phyloP scores from a whole-genome alignment of 2,329 filamentous ascomycete species.

The Neodidymelliopsis sp. region DNA sequence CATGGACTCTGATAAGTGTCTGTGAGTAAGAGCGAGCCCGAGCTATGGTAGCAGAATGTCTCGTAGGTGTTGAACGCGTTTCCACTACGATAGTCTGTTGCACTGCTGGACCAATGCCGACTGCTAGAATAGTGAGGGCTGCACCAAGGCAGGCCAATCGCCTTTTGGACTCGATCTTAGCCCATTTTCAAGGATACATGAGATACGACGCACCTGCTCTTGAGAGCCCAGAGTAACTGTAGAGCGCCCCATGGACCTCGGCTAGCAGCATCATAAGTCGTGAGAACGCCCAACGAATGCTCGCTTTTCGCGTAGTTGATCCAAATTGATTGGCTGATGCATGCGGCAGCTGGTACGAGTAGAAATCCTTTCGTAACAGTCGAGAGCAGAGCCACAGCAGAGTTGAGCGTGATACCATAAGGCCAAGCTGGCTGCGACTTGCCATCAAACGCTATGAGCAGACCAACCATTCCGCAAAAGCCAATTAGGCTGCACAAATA shows the following conservation, averaged over 20 bases:
- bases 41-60: neutral
- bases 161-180: neutral
- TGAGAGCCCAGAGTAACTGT: neutral
- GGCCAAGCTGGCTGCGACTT: conserved; percentile 2
- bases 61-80: neutral
- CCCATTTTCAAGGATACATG: neutral
- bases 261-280: neutral
- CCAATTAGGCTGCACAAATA: neutral
- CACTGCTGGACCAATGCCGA: neutral
- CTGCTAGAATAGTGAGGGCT: neutral
- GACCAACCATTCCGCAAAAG: neutral
- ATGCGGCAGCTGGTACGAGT: neutral
- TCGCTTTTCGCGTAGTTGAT: neutral
- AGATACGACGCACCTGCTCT: neutral
- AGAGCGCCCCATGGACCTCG: neutral
- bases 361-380: neutral
- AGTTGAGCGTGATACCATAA: conserved; percentile 2
- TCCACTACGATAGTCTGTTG: neutral
- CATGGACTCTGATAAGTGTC: no score
- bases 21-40: neutral
- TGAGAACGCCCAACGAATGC: neutral
- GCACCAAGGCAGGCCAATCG: neutral
- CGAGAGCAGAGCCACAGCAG: neutral
- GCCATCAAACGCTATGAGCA: neutral
- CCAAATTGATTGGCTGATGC: neutral